phyloP scores from a whole-genome alignment of 176 grass and related monocot genomes.

The Tuctoria greenei region DNA sequence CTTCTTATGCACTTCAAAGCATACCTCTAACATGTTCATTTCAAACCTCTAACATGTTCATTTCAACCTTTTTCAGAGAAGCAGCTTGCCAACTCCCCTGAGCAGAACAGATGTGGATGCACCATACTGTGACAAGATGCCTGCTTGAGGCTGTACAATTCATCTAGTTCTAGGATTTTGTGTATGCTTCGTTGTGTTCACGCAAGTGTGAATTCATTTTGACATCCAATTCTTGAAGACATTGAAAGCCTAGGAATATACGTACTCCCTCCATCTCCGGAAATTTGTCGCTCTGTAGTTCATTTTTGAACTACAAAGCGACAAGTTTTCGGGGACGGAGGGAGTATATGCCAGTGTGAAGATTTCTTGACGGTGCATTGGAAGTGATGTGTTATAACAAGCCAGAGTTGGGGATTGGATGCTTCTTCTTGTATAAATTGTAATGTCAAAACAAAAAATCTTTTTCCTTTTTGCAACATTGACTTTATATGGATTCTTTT shows the following conservation, averaged over 20 bases:
- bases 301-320: too few relatives aligned
- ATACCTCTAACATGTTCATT: conserved; percentile 16
- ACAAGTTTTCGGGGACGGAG: too few relatives aligned
- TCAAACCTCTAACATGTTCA: conserved; percentile 16
- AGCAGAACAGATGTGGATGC: conserved; percentile 77
- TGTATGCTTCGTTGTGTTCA: conserved; percentile 31
- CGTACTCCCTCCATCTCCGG: too few relatives aligned
- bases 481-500: conserved; percentile 55
- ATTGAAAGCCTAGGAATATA: conserved; percentile 24
- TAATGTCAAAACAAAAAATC: conserved; percentile 17
- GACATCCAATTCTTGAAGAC: conserved; percentile 46
- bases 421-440: conserved; percentile 62
- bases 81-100: conserved; percentile 46
- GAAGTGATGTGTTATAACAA: conserved; percentile 21
- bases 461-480: neutral
- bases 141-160: conserved; percentile 31
- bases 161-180: conserved; percentile 43
- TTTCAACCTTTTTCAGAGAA: conserved; percentile 53
- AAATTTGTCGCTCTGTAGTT: too few relatives aligned
- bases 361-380: conserved; percentile 27
- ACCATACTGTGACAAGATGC: conserved; percentile 58
- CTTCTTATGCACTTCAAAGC: neutral
- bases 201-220: conserved; percentile 54
- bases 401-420: conserved; percentile 39
- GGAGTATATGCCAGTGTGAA: conserved; percentile 19